Evolutionary conservation across 2,329 filamentous ascomycete species (phyloP).

Genomic region (Aspergillus brasiliensis): DNA sequence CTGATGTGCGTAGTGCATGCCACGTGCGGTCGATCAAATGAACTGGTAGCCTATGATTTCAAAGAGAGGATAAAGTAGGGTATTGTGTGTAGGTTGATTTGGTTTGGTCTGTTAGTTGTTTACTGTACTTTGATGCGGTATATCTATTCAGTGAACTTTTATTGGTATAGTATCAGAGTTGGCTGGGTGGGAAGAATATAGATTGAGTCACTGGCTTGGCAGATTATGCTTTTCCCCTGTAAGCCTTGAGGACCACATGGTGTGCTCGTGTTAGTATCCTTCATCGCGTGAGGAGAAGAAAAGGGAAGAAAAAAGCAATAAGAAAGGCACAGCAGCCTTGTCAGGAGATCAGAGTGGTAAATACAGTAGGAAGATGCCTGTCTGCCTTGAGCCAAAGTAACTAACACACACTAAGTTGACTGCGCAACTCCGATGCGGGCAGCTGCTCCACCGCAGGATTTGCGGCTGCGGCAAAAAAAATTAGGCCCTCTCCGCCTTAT

Average conservation of each 20-base stretch:
- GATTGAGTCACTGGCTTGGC: background rate
- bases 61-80: background rate
- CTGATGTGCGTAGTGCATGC: background rate
- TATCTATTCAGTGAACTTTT: too few relatives aligned
- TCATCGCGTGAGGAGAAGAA: background rate
- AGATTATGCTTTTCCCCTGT: background rate
- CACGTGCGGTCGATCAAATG: constrained; percentile 1
- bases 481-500: constrained; percentile 20
- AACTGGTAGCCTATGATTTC: background rate
- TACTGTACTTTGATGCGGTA: too few relatives aligned
- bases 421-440: too few relatives aligned
- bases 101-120: background rate
- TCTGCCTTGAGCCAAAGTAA: background rate
- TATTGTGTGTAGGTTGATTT: background rate
- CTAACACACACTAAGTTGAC: too few relatives aligned
- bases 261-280: background rate
- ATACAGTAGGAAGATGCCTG: background rate
- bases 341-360: too few relatives aligned
- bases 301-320: background rate
- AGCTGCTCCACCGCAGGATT: background rate
- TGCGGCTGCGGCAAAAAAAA: constrained; percentile 10
- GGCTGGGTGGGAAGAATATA: background rate
- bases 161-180: background rate
- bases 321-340: background rate
- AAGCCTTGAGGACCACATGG: background rate